Evolutionary conservation across 192 early-diverging fungal species (phyloP).

Genomic region (Coemansia javaensis): DNA sequence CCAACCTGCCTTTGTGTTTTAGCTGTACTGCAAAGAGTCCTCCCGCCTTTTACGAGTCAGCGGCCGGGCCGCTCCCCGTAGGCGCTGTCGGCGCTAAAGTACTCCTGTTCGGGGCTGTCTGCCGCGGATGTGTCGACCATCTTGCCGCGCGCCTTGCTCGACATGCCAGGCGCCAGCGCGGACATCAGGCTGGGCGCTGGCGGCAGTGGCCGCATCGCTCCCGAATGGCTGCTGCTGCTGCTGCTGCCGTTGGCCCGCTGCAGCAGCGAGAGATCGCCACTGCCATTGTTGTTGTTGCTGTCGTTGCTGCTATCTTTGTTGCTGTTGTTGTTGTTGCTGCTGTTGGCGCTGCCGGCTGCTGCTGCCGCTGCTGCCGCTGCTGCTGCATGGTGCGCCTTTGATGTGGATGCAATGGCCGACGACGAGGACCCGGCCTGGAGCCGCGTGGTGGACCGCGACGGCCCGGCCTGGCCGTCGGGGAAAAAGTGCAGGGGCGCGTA

Average conservation of each 20-base stretch:
- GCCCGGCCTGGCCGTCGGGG: constrained; percentile 8
- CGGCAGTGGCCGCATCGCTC: neutral
- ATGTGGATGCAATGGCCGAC: neutral
- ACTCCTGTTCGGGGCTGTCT: neutral
- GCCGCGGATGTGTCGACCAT: constrained; percentile 18
- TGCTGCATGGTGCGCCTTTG: neutral
- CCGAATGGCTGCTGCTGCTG: neutral
- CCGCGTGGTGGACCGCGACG: constrained; percentile 14
- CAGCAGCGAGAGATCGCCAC: neutral
- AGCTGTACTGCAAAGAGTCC: too few relatives aligned
- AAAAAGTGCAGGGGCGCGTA: neutral
- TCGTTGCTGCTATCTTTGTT: constrained; percentile 3
- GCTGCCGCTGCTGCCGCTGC: constrained; percentile 4
- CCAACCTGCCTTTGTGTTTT: too few relatives aligned
- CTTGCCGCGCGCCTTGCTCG: constrained; percentile 45
- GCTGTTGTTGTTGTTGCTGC: constrained; percentile 4
- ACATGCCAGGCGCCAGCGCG: constrained; percentile 11
- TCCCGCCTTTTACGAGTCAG: too few relatives aligned
- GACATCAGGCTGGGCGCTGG: neutral
- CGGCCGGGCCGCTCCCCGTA: constrained; percentile 9
- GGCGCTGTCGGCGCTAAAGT: constrained; percentile 3
- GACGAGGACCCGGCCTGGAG: constrained; percentile 8
- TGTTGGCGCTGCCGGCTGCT: constrained; percentile 1
- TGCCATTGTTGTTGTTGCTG: constrained; percentile 1
- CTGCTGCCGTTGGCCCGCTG: neutral